Conservation (phyloP, 2,329 filamentous ascomycete genomes). For the Colletotrichum sp. region DNA sequence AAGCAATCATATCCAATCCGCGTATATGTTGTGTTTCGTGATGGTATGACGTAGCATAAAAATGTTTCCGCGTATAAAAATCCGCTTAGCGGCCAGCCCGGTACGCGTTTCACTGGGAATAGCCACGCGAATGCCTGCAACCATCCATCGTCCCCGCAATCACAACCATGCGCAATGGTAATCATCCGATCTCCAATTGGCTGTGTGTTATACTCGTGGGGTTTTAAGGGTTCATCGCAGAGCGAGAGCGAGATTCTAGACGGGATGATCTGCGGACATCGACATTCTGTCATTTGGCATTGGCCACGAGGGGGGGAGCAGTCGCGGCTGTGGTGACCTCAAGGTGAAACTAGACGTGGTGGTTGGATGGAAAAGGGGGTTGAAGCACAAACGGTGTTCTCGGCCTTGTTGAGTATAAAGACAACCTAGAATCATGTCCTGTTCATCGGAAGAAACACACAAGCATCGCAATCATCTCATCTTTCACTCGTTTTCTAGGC, state of each 20-base stretch:
- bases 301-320: not conserved
- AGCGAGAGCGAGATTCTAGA: not conserved
- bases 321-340: not conserved
- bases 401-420: not conserved
- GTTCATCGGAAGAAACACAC: not conserved
- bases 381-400: not conserved
- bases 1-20: not conserved
- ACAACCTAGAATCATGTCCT: not conserved
- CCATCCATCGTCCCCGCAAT: not conserved
- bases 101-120: slow-evolving; percentile 8
- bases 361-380: not conserved
- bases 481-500: not conserved
- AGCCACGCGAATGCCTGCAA: not conserved
- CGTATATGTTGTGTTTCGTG: not conserved
- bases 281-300: not conserved
- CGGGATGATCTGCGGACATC: not conserved
- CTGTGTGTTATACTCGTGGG: not conserved
- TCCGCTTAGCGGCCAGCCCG: not conserved
- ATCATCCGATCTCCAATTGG: not conserved
- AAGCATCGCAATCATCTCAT: not conserved
- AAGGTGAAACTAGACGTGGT: not conserved
- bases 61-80: not conserved
- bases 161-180: not conserved
- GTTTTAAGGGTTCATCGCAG: not conserved
- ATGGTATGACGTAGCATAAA: not conserved